These are phyloP conservation scores for Populus deltoides DNA, from an alignment of 345 rosid species.

Conservation along the genomic window DNA sequence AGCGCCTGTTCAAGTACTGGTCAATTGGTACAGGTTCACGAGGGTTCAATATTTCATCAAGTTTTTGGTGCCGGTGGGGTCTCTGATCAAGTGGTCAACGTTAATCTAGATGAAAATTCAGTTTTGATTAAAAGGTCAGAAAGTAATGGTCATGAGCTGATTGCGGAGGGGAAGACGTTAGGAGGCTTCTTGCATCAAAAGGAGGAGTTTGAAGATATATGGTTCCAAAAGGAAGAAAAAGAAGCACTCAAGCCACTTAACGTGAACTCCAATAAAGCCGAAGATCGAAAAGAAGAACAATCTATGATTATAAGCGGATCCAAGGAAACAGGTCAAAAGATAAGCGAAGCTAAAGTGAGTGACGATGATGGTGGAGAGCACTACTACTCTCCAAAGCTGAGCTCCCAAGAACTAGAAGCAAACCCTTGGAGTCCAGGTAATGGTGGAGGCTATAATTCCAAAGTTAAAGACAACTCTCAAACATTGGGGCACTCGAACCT, in stretches of 20 bases:
- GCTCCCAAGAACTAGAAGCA: slow-evolving; percentile 24
- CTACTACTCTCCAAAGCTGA: slow-evolving; percentile 19
- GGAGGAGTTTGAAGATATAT: slow-evolving; percentile 19
- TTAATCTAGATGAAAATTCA: neutral
- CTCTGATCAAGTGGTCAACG: neutral
- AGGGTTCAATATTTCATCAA: slow-evolving; percentile 20
- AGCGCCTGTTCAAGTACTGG: slow-evolving; percentile 1
- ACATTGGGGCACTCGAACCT: slow-evolving; percentile 23
- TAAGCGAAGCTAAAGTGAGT: slow-evolving; percentile 17
- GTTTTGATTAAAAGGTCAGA: slow-evolving; percentile 4
- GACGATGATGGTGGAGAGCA: slow-evolving; percentile 10
- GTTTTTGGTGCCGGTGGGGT: neutral
- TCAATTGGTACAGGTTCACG: slow-evolving; percentile 23
- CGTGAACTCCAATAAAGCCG: slow-evolving; percentile 46
- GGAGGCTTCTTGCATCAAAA: slow-evolving; percentile 41
- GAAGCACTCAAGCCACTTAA: slow-evolving; percentile 48
- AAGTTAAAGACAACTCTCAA: neutral
- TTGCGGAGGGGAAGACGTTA: slow-evolving; percentile 31
- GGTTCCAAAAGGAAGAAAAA: slow-evolving; percentile 31
- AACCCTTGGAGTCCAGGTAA: slow-evolving; percentile 18
- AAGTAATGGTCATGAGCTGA: slow-evolving; percentile 2
- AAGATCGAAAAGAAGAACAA: slow-evolving; percentile 21
- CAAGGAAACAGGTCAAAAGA: slow-evolving; percentile 30
- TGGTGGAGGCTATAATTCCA: slow-evolving; percentile 10
- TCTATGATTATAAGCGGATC: slow-evolving; percentile 43